Base-by-base conservation (phyloP, 75 land plant species). In the Pseudotsuga menziesii region DNA sequence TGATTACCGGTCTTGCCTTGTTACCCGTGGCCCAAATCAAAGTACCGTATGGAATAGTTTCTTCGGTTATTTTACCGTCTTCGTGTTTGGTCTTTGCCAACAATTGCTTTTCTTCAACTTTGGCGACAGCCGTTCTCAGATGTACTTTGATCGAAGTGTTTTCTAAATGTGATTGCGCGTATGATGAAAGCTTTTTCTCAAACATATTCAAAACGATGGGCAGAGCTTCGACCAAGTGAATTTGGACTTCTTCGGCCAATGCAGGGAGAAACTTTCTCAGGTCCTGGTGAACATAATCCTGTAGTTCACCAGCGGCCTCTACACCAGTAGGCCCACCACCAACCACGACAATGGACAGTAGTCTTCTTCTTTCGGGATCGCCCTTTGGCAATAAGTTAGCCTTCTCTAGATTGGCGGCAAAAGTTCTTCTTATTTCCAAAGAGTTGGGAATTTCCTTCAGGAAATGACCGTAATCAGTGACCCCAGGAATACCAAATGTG, bases 291-390 rank as follows among this genome's bases (percentile, higher is more conserved):
- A 96, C 85, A 78, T 84, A 88, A 72, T 96, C 99, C 82, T 96
- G 94, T 39, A 96, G 85, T 80, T 96, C 93, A 62, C 93, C 99
- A 72, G 99, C 91, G 75, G 94, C 93, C 58, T 96, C 97, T 25
- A 96, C 93, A 75, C 99, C 99, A 56, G 97, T 90, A 9, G 99
- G 99, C 13, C 99, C 99, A 59, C 99, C 99, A 74, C 99, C 99
- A 73, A 96, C 90, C 61, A 91, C 63, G 25, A 94, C 94, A 85
- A 96, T 94, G 57, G 90, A 90, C 66, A 96, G 93, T 61, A 83
- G 77, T 73, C 61, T 82, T 80, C 76, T 88, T 74, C 86, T 89
- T 52, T 96, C 99, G 74, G 87, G 97, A 32, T 91, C 91, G 74
- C 76, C 75, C 22, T 91, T 74, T 54, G 63, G 59, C 12, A 97